Evolutionary conservation across 257 asterid genomes (phyloP).

Genomic region (Solanum tacnaense): DNA sequence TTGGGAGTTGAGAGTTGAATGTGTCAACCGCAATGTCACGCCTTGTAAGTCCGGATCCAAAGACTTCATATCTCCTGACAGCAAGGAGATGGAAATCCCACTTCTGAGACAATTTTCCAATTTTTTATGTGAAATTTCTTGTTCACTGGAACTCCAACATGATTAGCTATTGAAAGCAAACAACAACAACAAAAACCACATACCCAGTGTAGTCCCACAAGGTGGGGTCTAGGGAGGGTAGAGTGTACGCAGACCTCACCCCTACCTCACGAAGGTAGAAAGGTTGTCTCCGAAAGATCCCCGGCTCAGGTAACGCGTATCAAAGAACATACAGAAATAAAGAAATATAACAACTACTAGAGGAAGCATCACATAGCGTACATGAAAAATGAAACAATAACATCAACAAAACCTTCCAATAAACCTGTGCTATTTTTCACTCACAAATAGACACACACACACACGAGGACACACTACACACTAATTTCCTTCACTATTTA

Average conservation of each 20-base stretch:
- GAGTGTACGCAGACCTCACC: neutral
- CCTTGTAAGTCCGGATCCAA: conserved; percentile 31
- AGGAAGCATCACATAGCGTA: neutral
- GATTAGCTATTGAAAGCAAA: conserved; percentile 6
- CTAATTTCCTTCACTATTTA: neutral
- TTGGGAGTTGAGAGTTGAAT: conserved; percentile 26
- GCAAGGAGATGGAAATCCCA: conserved; percentile 12
- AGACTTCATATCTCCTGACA: conserved; percentile 22
- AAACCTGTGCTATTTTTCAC: neutral
- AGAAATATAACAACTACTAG: neutral
- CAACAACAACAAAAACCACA: neutral
- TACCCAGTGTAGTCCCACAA: neutral
- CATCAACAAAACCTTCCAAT: neutral
- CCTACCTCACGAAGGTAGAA: neutral
- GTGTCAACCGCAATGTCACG: conserved; percentile 28
- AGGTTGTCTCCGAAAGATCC: neutral
- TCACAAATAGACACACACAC: neutral
- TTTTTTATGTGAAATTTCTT: conserved; percentile 10
- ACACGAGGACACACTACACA: neutral
- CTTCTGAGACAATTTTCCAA: conserved; percentile 11
- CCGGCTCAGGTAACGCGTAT: neutral
- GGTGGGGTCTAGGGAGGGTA: neutral
- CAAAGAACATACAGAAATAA: neutral
- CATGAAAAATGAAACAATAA: neutral
- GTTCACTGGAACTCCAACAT: conserved; percentile 19